These are phyloP conservation scores for Berberis thunbergii DNA, from an alignment of 164 flowering plant species.

Conservation along the genomic window DNA sequence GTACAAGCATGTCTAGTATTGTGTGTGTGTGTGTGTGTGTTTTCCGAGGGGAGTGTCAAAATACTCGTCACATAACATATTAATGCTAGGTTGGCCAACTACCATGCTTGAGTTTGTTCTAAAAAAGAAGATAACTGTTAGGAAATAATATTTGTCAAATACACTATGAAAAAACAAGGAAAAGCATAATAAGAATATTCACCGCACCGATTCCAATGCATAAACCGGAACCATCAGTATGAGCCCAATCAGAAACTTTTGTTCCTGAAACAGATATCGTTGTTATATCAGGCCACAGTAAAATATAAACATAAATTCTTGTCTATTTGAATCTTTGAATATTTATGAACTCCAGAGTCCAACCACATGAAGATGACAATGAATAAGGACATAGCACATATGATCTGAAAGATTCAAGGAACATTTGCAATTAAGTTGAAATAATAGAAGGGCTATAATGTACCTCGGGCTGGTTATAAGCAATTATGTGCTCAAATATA, in stretches of 20 bases:
- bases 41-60: too few relatives aligned
- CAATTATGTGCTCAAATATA: conserved; percentile 78
- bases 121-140: too few relatives aligned
- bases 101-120: too few relatives aligned
- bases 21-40: too few relatives aligned
- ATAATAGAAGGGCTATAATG: conserved; percentile 7
- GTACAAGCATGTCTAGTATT: too few relatives aligned
- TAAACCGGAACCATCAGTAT: conserved; percentile 98
- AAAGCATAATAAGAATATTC: too few relatives aligned
- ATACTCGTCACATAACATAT: too few relatives aligned
- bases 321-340: neutral
- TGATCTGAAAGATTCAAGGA: neutral
- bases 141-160: too few relatives aligned
- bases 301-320: neutral
- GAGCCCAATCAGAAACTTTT: conserved; percentile 87
- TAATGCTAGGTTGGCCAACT: too few relatives aligned
- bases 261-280: conserved; percentile 63
- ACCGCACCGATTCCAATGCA: conserved; percentile 82
- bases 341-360: too few relatives aligned
- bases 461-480: conserved; percentile 96
- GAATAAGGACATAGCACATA: neutral
- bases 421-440: conserved; percentile 2
- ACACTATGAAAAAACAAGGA: too few relatives aligned
- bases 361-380: neutral
- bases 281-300: neutral